Evolutionary conservation across 2,329 filamentous ascomycete genomes (phyloP), one percentile per base, ranked within the genome.

Genomic region (Hypoxylon sp.): DNA sequence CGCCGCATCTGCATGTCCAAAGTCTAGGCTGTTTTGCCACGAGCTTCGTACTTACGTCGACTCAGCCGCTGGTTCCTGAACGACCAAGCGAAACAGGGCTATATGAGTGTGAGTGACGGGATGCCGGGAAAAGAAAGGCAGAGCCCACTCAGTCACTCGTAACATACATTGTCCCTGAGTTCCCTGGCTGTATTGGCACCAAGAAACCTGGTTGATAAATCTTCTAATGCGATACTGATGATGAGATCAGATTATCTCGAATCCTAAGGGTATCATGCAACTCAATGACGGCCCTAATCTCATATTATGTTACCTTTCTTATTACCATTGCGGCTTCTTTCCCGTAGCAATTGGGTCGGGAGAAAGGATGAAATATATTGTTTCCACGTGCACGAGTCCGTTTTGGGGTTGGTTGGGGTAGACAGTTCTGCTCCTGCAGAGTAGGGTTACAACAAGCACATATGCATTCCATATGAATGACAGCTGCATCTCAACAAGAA

Each of bases 281-380:
- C 34, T 48, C 50, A 37, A 51, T 37, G 30, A 29, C 58, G 8
- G 19, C 29, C 59, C 58, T 45, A 23, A 54, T 16, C 30, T 71
- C 63, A 61, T 56, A 54, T 54, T 50, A 65, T 65, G 39, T 53
- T 51, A 34, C 61, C 39, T 67, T 53, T 54, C 43, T 54, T 50
- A 50, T 37, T 54, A 46, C 32, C 53, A 59, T 54, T 51, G 41
- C 68, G 67, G 70, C 60, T 68, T 70, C 68, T 65, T 21, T 72
- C 59, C 70, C 70, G 72, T 69, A 67, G 62, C 63, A 67, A 74
- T 57, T 56, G 68, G 32, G 61, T 61, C 72, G 71, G 71, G 30
- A 58, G 52, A 72, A 70, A 52, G 71, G 65, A 71, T n/a, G 53
- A 61, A 65, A 54, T 71, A 70, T n/a, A 73, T 71, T 71, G 39